Base-by-base conservation (phyloP, 306 rosid species). In the Cajanus cajan region DNA sequence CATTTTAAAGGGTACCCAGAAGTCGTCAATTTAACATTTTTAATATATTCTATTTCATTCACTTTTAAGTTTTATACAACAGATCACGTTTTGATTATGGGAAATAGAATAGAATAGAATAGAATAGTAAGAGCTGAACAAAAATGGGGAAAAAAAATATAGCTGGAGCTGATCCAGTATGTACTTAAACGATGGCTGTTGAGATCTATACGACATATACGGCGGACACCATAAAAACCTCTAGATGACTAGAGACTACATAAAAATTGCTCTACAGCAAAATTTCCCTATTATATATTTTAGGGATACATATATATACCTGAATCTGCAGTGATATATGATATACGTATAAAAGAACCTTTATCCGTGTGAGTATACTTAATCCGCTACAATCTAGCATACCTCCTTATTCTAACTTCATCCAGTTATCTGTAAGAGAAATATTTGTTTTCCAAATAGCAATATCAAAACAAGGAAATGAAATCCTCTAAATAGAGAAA, bases 271-370 rank as follows among this genome's bases (percentile, higher is more conserved):
- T 73, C 28, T 8, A 68, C 22, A 36, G n/a, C 85, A 21, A 83
- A 71, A 80, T 59, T 86, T 76, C 69, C 80, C 85, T 71, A 10
- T 41, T 24, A 18, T 48, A 18, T 48, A 66, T 16, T 63, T 21
- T 63, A 13, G 78, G 82, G 81, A 13, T 74, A 82, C 81, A 71
- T 80, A 76, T 78, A 78, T 66, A 82, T 64, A 64, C 82, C 81
- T 78, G 80, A 39, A 61, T 22, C 41, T 61, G 47, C 25, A 14
- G 74, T 3, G 3, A 41, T 73, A 55, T 79, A 63, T 74, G 70
- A 34, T 33, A 55, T 84, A 40, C 48, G 33, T 67, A 54, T 55
- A 8, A 37, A 67, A 24, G 36, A 80, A 41, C 59, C 80, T 65
- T 81, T 81, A 69, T 28, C 58, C 64, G 34, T 39, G 74, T 61